Evolutionary conservation across 805 yeast genomes (phyloP).

Genomic region (Candida nonsorbophila): DNA sequence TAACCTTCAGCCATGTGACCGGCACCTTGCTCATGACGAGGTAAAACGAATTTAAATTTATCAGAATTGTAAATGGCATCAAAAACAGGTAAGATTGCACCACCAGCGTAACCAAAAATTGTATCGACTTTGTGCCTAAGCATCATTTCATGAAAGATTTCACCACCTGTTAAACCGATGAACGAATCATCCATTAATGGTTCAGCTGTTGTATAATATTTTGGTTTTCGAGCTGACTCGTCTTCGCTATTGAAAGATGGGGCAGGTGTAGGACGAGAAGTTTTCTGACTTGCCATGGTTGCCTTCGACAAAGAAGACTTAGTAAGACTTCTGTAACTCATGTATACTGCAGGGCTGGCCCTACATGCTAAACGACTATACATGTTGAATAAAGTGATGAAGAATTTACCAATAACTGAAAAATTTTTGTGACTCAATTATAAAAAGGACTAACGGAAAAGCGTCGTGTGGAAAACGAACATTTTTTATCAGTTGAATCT

Average conservation of each 20-base stretch:
- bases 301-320: constrained; percentile 16
- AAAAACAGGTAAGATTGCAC: constrained; percentile 96
- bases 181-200: constrained; percentile 70
- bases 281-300: constrained; percentile 17
- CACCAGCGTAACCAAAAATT: constrained; percentile 97
- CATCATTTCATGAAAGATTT: constrained; percentile 99
- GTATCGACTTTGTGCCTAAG: constrained; percentile 92
- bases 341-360: neutral
- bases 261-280: constrained; percentile 40
- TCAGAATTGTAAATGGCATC: constrained; percentile 94
- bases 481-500: too few species aligned
- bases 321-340: constrained; percentile 6
- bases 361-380: too few species aligned
- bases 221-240: constrained; percentile 5
- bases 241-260: constrained; percentile 40
- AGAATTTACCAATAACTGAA: too few species aligned
- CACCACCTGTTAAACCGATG: constrained; percentile 97
- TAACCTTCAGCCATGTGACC: constrained; percentile 99
- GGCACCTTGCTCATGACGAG: constrained; percentile 98
- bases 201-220: constrained; percentile 8
- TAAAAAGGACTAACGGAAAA: too few species aligned
- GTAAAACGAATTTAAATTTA: constrained; percentile 84
- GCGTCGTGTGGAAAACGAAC: too few species aligned
- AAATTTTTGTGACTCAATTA: too few species aligned
- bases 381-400: too few species aligned